Evolutionary conservation across 352 stramenopile species (phyloP).

Genomic region (Phytophthora fragariae): DNA sequence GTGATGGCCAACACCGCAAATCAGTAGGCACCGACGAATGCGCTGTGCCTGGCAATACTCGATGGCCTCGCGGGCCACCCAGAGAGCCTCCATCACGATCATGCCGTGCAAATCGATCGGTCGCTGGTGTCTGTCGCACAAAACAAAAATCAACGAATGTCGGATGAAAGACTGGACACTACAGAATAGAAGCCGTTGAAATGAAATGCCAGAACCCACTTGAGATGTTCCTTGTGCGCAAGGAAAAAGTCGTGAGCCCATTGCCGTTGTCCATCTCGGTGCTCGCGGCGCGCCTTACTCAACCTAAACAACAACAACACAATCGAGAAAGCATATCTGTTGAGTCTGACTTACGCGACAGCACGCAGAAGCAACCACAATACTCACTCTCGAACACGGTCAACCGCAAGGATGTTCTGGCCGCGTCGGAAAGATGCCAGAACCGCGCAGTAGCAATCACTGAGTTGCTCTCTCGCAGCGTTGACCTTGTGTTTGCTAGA

Average conservation of each 20-base stretch:
- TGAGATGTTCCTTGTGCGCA: conserved; percentile 55
- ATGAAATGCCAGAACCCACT: conserved; percentile 39
- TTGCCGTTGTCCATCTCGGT: conserved; percentile 72
- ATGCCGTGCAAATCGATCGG: conserved; percentile 73
- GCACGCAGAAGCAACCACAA: background rate
- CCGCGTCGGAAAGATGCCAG: conserved; percentile 66
- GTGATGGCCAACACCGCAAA: conserved; percentile 73
- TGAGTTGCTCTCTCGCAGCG: conserved; percentile 60
- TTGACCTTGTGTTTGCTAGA: conserved; percentile 63
- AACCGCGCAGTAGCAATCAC: conserved; percentile 64
- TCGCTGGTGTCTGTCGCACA: conserved; percentile 44
- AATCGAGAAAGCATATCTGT: background rate
- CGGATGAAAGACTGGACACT: conserved; percentile 19
- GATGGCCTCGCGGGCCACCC: conserved; percentile 63
- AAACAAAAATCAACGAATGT: conserved; percentile 22
- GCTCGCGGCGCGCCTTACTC: conserved; percentile 51
- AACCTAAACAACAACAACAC: conserved; percentile 41
- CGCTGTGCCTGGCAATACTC: conserved; percentile 64
- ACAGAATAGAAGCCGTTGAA: conserved; percentile 13
- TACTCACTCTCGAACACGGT: conserved; percentile 71
- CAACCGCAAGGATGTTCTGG: conserved; percentile 57
- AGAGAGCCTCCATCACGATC: conserved; percentile 73
- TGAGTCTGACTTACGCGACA: background rate
- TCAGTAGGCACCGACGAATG: conserved; percentile 69
- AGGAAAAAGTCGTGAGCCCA: conserved; percentile 70